A percentile compares a stretch with the other conserved stretches of the same genome.
phyloP scores from a whole-genome alignment of 2,329 filamentous ascomycete species.

The Lanzia echinophila region DNA sequence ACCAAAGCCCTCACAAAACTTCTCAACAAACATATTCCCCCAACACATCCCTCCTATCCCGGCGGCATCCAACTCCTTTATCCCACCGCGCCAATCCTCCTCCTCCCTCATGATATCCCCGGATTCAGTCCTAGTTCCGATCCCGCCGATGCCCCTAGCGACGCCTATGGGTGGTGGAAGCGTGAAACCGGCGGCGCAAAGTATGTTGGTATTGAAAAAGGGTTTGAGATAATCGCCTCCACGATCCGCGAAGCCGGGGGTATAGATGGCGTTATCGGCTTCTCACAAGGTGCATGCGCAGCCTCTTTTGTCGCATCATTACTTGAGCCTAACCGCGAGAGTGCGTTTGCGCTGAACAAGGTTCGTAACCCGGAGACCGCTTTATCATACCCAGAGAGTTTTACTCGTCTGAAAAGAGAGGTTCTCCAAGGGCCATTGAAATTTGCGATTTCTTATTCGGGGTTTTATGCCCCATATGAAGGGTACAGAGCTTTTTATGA shows the following conservation, averaged over 20 bases:
- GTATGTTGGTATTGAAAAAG: slow-evolving; percentile 65
- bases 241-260: slow-evolving; percentile 57
- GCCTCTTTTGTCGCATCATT: slow-evolving; percentile 67
- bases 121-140: slow-evolving; percentile 46
- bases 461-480: slow-evolving; percentile 60
- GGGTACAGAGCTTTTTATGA: slow-evolving; percentile 65
- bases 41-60: slow-evolving; percentile 39
- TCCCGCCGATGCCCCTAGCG: slow-evolving; percentile 36
- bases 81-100: slow-evolving; percentile 60
- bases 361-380: slow-evolving; percentile 30
- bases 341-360: slow-evolving; percentile 37
- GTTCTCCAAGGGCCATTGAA: slow-evolving; percentile 46
- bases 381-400: slow-evolving; percentile 46
- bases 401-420: slow-evolving; percentile 36
- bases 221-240: slow-evolving; percentile 56
- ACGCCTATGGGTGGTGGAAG: slow-evolving; percentile 78
- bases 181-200: slow-evolving; percentile 55
- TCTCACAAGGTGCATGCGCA: slow-evolving; percentile 71
- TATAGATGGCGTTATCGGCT: slow-evolving; percentile 74
- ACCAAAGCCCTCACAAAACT: slow-evolving; percentile 65
- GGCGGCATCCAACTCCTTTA: slow-evolving; percentile 51
- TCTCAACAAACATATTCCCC: slow-evolving; percentile 40
- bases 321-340: slow-evolving; percentile 49
- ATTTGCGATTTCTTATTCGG: slow-evolving; percentile 72
- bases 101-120: slow-evolving; percentile 61